These are phyloP conservation scores for Carallia pectinifolia DNA, from an alignment of 345 rosid species.

Conservation along the genomic window DNA sequence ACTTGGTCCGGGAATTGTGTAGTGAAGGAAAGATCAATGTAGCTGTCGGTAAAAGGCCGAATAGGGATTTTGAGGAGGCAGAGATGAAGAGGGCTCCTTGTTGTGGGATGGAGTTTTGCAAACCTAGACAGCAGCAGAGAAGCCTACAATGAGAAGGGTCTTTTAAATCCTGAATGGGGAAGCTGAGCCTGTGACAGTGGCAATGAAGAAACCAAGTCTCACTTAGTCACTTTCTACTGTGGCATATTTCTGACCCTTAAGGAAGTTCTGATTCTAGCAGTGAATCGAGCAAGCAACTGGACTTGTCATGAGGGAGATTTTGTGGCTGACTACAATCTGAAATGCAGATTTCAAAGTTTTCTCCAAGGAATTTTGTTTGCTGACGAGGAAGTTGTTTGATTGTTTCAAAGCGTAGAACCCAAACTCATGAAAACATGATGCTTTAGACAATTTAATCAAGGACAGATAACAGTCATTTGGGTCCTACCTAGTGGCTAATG, in stretches of 20 bases:
- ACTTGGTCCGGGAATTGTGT: conserved; percentile 81
- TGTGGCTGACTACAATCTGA: background rate
- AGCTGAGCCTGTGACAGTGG: conserved; percentile 47
- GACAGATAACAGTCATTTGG: no score
- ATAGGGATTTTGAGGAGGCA: conserved; percentile 54
- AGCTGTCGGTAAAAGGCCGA: conserved; percentile 68
- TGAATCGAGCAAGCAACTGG: conserved; percentile 30
- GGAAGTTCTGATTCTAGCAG: conserved; percentile 65
- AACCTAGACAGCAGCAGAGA: conserved; percentile 65
- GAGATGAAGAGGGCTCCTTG: conserved; percentile 76
- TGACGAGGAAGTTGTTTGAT: conserved; percentile 3
- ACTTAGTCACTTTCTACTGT: conserved; percentile 43
- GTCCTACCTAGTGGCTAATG: no score
- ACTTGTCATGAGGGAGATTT: background rate
- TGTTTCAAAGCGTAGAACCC: conserved; percentile 21
- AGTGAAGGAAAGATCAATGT: conserved; percentile 67
- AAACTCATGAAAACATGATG: no score
- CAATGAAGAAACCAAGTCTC: conserved; percentile 71
- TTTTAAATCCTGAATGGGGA: conserved; percentile 75
- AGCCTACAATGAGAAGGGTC: conserved; percentile 80
- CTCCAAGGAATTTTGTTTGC: no score
- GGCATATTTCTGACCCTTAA: conserved; percentile 54
- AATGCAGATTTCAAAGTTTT: no score
- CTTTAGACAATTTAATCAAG: no score
- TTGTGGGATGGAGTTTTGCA: conserved; percentile 75